These are phyloP conservation scores for Dendrobium chrysotoxum DNA, from an alignment of 106 monocot genomes.

Conservation along the genomic window DNA sequence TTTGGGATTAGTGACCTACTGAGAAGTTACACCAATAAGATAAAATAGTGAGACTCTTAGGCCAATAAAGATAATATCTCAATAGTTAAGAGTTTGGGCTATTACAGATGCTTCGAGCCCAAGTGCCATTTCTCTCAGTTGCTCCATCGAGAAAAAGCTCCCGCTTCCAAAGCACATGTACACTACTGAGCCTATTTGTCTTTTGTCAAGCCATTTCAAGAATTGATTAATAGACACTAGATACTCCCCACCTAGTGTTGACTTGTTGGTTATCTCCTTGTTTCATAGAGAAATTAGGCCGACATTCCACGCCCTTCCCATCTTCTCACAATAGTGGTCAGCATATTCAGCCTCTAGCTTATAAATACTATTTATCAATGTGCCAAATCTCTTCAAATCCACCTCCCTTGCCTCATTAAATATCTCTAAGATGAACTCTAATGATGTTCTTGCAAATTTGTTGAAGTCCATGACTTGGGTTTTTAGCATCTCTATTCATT, in stretches of 20 bases:
- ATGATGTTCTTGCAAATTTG: too few relatives aligned
- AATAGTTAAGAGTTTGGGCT: too few relatives aligned
- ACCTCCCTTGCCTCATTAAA: neutral
- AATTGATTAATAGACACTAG: neutral
- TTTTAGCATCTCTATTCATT: too few relatives aligned
- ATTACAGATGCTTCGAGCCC: conserved; percentile 1
- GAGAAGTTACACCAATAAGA: too few relatives aligned
- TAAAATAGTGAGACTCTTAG: too few relatives aligned
- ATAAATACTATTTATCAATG: conserved; percentile 15
- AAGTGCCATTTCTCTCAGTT: conserved; percentile 11
- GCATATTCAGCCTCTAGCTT: conserved; percentile 20
- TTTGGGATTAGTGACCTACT: too few relatives aligned
- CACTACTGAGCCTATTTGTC: conserved; percentile 4
- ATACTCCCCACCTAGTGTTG: neutral
- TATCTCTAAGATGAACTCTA: too few relatives aligned
- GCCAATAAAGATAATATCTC: too few relatives aligned
- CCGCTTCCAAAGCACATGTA: conserved; percentile 27
- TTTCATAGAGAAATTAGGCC: conserved; percentile 6
- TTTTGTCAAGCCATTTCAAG: conserved; percentile 26
- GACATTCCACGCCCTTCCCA: conserved; percentile 3
- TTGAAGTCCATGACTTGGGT: too few relatives aligned
- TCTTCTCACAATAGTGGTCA: neutral
- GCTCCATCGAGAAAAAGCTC: too few relatives aligned
- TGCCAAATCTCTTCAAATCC: conserved; percentile 10
- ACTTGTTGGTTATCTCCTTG: neutral